Conservation (phyloP, 768 basidiomycete genomes). For the Gloeopeniophorella convolvens region DNA sequence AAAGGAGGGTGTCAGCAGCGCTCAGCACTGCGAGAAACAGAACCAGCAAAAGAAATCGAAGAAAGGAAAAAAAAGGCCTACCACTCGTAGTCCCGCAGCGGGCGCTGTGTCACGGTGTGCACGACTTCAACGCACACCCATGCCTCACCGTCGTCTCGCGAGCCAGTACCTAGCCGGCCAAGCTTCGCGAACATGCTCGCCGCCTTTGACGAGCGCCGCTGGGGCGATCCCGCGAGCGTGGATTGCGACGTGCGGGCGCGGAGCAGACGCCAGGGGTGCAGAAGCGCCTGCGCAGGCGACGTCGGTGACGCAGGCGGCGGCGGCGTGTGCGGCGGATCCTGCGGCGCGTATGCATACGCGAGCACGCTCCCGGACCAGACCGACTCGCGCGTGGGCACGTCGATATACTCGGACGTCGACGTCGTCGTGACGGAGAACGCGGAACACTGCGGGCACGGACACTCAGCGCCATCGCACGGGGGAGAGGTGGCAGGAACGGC, state of each 20-base stretch:
- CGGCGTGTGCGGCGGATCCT: neutral
- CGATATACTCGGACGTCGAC: constrained; percentile 31
- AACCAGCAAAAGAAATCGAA: neutral
- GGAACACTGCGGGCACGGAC: constrained; percentile 23
- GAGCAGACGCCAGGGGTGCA: constrained; percentile 11
- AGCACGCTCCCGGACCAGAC: constrained; percentile 17
- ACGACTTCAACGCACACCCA: constrained; percentile 30
- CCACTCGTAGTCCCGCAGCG: constrained; percentile 18
- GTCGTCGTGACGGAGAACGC: constrained; percentile 33
- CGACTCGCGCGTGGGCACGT: constrained; percentile 22
- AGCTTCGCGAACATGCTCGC: constrained; percentile 23
- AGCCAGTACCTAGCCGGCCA: constrained; percentile 10
- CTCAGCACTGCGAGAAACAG: constrained; percentile 3
- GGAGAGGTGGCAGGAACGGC: no score
- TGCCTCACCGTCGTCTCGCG: constrained; percentile 21
- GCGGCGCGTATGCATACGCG: constrained; percentile 11
- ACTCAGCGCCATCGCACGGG: neutral
- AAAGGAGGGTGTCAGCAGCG: constrained; percentile 6
- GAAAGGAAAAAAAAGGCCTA: no score
- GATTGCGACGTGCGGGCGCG: constrained; percentile 13
- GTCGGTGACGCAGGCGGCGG: constrained; percentile 10
- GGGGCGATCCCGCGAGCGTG: constrained; percentile 6
- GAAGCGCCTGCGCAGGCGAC: constrained; percentile 25
- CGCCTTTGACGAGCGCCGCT: constrained; percentile 21
- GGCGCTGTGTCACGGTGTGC: constrained; percentile 26